Evolutionary conservation across 1,284 basidiomycete genomes (phyloP), one percentile per base, ranked within the genome.

Genomic region (Coriolopsis trogii): DNA sequence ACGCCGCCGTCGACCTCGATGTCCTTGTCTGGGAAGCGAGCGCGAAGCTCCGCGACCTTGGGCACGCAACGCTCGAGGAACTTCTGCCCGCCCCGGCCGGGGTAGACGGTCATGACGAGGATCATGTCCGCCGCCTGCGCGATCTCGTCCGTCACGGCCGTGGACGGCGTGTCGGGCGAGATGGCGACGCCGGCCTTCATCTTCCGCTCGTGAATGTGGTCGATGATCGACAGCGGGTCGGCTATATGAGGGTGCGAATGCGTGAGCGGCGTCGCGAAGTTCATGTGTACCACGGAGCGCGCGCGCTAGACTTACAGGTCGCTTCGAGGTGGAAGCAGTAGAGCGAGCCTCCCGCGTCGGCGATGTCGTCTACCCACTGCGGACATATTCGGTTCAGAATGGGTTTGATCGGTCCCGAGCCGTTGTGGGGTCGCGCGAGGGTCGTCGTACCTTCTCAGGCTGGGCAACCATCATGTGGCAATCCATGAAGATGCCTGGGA

Each of bases 381-480:
- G 38, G n/a, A 15, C 30, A 36, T 40, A 34, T 26, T n/a, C 20
- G 33, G 33, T 34, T 34, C n/a, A 34, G 15, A 16, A 6, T 13
- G 33, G n/a, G 20, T 37, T 40, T 20, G 20, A 16, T 18, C 16
- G 36, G 40, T 36, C 26, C 28, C 10, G 38, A n/a, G 12, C 9
- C 23, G 30, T 45, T 28, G 39, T 25, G 31, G 25, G 6, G 15
- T 39, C 10, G 29, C 4, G 24, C 25, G 33, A 18, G n/a, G 25
- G 25, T 15, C 10, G 18, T 26, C 23, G 23, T 12, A 92, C 95
- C 79, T 89, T 87, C 63, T 91, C 90, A 2, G 97, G 97, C 56
- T 98, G 80, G 0, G 95, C 74, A 15, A 99, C 97, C 97, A 99
- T 99, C 97, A 99, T 99, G 74, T 99, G 97, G 73, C 95, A 98